These are phyloP conservation scores for Naegleria lovaniensis DNA, from an alignment of 208 protist genomes.

Conservation along the genomic window DNA sequence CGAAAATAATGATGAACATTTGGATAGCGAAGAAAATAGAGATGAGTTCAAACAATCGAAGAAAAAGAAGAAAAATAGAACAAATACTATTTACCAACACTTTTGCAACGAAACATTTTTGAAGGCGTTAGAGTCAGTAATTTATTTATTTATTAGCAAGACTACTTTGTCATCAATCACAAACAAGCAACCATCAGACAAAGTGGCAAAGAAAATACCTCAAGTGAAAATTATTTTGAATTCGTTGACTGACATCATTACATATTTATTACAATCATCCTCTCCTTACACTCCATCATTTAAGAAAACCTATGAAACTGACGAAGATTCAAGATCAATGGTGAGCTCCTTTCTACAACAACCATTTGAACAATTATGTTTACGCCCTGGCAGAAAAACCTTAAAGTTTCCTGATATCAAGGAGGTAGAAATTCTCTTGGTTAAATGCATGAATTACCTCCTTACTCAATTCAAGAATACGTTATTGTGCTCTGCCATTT, in stretches of 20 bases:
- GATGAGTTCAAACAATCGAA: not conserved
- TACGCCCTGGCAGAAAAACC: not conserved
- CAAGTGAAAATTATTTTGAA: not conserved
- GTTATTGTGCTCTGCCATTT: not conserved
- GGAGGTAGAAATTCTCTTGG: not conserved
- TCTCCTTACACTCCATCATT: not conserved
- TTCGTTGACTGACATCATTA: not conserved
- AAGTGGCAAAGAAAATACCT: not conserved
- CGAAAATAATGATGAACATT: not conserved
- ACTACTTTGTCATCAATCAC: not conserved
- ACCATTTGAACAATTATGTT: not conserved
- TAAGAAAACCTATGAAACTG: not conserved
- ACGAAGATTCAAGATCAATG: not conserved
- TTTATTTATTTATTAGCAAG: constrained; percentile 2
- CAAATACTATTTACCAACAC: not conserved
- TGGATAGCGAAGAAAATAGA: not conserved
- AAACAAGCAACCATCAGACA: not conserved
- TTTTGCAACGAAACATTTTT: not conserved
- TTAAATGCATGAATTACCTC: not conserved
- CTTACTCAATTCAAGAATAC: not conserved
- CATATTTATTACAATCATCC: not conserved
- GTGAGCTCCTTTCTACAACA: not conserved
- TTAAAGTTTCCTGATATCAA: not conserved
- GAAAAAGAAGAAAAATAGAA: not conserved
- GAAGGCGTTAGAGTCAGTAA: not conserved